Conservation (phyloP, 164 flowering plant species). For the Umbilicus rupestris region DNA sequence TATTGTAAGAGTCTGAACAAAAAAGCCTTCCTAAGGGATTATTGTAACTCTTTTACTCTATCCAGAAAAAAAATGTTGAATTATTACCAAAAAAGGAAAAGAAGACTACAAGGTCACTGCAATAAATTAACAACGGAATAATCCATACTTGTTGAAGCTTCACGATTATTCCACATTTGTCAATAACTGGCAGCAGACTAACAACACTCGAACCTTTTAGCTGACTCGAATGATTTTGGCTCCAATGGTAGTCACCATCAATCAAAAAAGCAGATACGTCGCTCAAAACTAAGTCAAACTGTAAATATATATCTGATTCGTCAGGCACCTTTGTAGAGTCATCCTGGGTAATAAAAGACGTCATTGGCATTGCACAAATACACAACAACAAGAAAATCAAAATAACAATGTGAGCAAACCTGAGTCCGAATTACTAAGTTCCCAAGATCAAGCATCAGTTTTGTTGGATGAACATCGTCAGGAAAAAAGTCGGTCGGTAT, state of each 20-base stretch:
- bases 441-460: slow-evolving; percentile 88
- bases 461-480: slow-evolving; percentile 57
- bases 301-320: slow-evolving; percentile 60
- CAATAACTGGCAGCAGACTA: slow-evolving; percentile 70
- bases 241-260: slow-evolving; percentile 90
- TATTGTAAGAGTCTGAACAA: too few relatives aligned
- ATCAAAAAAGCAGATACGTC: slow-evolving; percentile 93
- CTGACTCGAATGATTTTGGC: slow-evolving; percentile 17
- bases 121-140: background rate
- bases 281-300: slow-evolving; percentile 75
- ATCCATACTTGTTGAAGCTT: slow-evolving; percentile 77
- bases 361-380: background rate
- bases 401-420: slow-evolving; percentile 26
- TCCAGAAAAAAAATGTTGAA: too few relatives aligned
- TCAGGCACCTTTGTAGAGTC: slow-evolving; percentile 32
- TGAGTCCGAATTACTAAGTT: slow-evolving; percentile 66
- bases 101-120: background rate
- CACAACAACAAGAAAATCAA: background rate
- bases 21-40: too few relatives aligned
- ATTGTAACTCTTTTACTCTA: too few relatives aligned
- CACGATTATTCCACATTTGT: slow-evolving; percentile 74
- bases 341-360: slow-evolving; percentile 42
- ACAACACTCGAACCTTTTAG: slow-evolving; percentile 17
- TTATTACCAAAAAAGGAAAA: background rate
- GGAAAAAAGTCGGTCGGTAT: slow-evolving; percentile 84